Percentiles rank a stretch among this genome's conserved stretches.
Evolutionary conservation across 345 rosid species (phyloP).

Genomic region (Rubroshorea leprosula): DNA sequence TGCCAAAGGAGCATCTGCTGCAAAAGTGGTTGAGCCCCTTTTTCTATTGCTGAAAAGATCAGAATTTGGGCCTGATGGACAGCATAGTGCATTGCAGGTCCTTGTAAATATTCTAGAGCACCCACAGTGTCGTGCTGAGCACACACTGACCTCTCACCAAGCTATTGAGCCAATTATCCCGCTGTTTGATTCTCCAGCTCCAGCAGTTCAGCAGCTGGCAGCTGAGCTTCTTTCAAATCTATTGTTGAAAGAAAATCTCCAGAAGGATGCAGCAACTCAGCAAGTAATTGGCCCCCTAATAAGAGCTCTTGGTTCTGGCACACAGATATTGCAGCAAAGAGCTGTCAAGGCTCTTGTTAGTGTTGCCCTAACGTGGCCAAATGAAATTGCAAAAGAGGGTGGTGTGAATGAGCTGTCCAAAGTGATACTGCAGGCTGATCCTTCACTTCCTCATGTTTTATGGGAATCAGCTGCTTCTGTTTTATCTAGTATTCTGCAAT

Average conservation of each 20-base stretch:
- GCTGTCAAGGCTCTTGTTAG: slow-evolving; percentile 96
- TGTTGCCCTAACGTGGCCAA: slow-evolving; percentile 84
- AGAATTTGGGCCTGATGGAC: slow-evolving; percentile 92
- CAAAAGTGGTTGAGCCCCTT: slow-evolving; percentile 90
- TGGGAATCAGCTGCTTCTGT: slow-evolving; percentile 98
- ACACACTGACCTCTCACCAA: slow-evolving; percentile 69
- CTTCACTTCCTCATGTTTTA: slow-evolving; percentile 79
- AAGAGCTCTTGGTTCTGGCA: slow-evolving; percentile 82
- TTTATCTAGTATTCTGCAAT: slow-evolving; percentile 76
- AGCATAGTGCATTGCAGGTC: slow-evolving; percentile 91
- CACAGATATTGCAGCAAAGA: slow-evolving; percentile 91
- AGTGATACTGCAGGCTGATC: slow-evolving; percentile 92
- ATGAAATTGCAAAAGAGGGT: slow-evolving; percentile 94
- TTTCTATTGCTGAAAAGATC: slow-evolving; percentile 63
- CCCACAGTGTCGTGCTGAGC: slow-evolving; percentile 90
- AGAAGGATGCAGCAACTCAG: slow-evolving; percentile 77
- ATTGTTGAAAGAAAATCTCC: slow-evolving; percentile 80
- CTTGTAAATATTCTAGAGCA: slow-evolving; percentile 93
- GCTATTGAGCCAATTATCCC: slow-evolving; percentile 93
- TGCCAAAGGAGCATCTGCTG: slow-evolving; percentile 92
- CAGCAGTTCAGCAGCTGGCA: slow-evolving; percentile 93
- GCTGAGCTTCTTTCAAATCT: slow-evolving; percentile 98
- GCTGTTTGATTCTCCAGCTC: slow-evolving; percentile 84
- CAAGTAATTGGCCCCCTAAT: slow-evolving; percentile 81
- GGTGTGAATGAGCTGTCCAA: slow-evolving; percentile 89